Percentiles rank a stretch among this genome's conserved stretches.
Conservation (phyloP, 2,329 filamentous ascomycete species). For the Magnaporthales sp. region DNA sequence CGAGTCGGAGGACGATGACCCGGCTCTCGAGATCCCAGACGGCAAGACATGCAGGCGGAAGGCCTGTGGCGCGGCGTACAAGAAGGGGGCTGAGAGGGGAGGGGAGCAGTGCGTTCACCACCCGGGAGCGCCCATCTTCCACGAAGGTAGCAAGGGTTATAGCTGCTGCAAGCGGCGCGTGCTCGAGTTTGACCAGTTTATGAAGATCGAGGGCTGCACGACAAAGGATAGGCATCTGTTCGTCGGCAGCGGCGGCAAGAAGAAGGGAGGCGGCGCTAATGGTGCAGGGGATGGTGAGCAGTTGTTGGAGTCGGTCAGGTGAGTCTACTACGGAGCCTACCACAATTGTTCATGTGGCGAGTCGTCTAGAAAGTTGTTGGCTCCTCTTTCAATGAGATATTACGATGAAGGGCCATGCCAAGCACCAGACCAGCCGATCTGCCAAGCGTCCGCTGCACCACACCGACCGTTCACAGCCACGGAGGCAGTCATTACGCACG, state of each 20-base stretch:
- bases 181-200: conserved; percentile 94
- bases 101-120: conserved; percentile 80
- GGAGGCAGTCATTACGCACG: neutral
- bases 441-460: neutral
- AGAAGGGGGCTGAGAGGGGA: conserved; percentile 47
- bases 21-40: conserved; percentile 60
- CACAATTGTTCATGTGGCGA: neutral
- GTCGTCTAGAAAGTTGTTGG: neutral
- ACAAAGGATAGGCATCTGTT: conserved; percentile 79
- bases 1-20: conserved; percentile 84
- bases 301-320: conserved; percentile 72
- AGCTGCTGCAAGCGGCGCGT: conserved; percentile 94
- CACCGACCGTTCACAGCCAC: neutral
- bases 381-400: neutral
- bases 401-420: neutral
- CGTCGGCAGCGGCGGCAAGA: conserved; percentile 65
- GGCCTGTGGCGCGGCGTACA: conserved; percentile 62
- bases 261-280: conserved; percentile 25
- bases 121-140: conserved; percentile 85
- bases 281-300: conserved; percentile 72
- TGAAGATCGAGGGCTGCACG: conserved; percentile 88
- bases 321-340: conserved; percentile 18
- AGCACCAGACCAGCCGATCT: neutral
- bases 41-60: conserved; percentile 71
- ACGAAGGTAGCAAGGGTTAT: conserved; percentile 97